These are phyloP conservation scores for Neurospora crassa DNA, from an alignment of 2,329 filamentous ascomycete genomes.

Conservation along the genomic window DNA sequence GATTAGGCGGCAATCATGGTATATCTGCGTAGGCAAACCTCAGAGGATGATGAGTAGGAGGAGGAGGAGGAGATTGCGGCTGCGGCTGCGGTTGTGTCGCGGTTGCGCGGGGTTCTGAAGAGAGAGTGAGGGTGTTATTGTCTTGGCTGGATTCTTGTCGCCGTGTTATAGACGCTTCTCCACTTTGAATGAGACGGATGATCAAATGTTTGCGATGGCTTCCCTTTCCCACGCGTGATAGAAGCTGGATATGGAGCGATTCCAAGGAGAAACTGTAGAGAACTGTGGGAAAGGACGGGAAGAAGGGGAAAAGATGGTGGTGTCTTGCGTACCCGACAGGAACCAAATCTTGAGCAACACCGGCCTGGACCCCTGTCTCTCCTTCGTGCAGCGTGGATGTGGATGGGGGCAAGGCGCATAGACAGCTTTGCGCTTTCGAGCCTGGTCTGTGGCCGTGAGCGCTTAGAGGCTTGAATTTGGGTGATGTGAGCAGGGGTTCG, in stretches of 20 bases:
- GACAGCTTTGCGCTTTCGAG: slow-evolving; percentile 1
- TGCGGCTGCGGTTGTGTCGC: slow-evolving; percentile 5
- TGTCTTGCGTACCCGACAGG: neutral
- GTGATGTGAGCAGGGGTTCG: neutral
- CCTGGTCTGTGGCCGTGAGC: slow-evolving; percentile 1
- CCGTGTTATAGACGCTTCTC: neutral
- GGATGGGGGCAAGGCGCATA: slow-evolving; percentile 2
- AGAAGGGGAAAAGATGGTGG: neutral
- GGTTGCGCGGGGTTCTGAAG: slow-evolving; percentile 3
- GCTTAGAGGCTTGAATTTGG: neutral
- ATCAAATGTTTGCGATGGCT: neutral
- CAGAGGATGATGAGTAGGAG: neutral
- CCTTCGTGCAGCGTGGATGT: neutral
- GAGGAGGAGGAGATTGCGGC: neutral
- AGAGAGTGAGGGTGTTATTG: neutral
- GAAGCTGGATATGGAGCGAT: neutral
- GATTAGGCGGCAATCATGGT: slow-evolving; percentile 15
- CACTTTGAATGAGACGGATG: neutral
- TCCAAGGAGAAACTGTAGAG: neutral
- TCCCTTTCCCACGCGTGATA: neutral
- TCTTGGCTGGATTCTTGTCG: neutral
- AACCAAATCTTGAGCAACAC: neutral
- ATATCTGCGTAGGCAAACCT: slow-evolving; percentile 1
- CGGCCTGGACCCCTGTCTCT: neutral
- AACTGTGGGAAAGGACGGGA: neutral